These are phyloP conservation scores for Colletotrichum eleusines DNA, from an alignment of 2,329 filamentous ascomycete genomes.

Conservation along the genomic window DNA sequence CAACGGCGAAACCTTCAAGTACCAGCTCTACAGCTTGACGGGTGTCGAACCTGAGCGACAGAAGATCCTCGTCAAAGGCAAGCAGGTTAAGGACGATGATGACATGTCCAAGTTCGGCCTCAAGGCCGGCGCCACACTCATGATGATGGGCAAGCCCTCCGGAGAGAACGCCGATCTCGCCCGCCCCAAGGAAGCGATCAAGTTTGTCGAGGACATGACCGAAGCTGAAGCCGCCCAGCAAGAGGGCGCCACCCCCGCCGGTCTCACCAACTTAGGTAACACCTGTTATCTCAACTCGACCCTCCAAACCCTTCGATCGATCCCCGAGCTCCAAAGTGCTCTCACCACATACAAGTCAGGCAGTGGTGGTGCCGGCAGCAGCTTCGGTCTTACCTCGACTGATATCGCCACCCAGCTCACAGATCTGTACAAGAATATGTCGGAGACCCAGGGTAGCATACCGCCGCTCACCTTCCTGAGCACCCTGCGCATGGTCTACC, in stretches of 20 bases:
- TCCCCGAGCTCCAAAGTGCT: slow-evolving; percentile 90
- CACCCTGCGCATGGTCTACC: slow-evolving; percentile 82
- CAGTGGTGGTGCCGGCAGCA: slow-evolving; percentile 66
- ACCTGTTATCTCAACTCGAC: slow-evolving; percentile 99
- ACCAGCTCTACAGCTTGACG: slow-evolving; percentile 93
- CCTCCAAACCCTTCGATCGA: slow-evolving; percentile 87
- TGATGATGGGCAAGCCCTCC: slow-evolving; percentile 95
- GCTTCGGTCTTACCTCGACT: slow-evolving; percentile 32
- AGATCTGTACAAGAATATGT: slow-evolving; percentile 90
- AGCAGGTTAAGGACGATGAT: slow-evolving; percentile 95
- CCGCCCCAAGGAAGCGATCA: slow-evolving; percentile 83
- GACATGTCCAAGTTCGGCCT: slow-evolving; percentile 85
- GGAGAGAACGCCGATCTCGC: slow-evolving; percentile 71
- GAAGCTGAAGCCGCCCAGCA: slow-evolving; percentile 89
- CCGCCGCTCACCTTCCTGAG: slow-evolving; percentile 85
- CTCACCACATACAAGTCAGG: slow-evolving; percentile 69
- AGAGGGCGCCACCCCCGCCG: slow-evolving; percentile 87
- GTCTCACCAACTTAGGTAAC: slow-evolving; percentile 92
- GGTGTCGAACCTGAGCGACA: slow-evolving; percentile 96
- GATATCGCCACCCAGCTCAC: slow-evolving; percentile 69
- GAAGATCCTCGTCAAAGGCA: slow-evolving; percentile 94
- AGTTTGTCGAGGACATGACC: slow-evolving; percentile 97
- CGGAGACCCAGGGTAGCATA: slow-evolving; percentile 88
- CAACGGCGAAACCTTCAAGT: slow-evolving; percentile 93
- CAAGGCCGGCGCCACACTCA: slow-evolving; percentile 87